These are phyloP conservation scores for Salvia splendens DNA, from an alignment of 257 asterid genomes.

Conservation along the genomic window DNA sequence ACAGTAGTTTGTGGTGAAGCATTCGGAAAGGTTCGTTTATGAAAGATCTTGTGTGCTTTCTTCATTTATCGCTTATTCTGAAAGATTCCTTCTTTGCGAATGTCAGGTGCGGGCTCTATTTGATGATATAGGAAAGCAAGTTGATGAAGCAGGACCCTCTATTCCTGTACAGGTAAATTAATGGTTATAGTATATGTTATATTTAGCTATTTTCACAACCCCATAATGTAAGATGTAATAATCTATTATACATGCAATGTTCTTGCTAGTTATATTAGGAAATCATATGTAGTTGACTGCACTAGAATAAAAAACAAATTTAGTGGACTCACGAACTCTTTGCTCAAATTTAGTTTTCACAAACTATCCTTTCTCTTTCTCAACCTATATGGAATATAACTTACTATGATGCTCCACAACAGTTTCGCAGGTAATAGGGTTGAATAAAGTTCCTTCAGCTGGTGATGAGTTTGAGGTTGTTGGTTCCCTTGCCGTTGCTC, in stretches of 20 bases:
- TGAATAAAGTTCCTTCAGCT: constrained; percentile 87
- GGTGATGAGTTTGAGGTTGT: constrained; percentile 97
- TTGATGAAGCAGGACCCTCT: constrained; percentile 87
- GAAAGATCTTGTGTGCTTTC: constrained; percentile 14
- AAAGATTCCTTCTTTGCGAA: constrained; percentile 32
- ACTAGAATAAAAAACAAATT: constrained; percentile 12
- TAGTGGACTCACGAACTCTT: neutral
- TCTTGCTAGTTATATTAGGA: neutral
- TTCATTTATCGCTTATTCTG: constrained; percentile 27
- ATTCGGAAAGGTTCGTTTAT: constrained; percentile 86
- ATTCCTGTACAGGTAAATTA: constrained; percentile 83
- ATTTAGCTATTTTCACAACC: neutral
- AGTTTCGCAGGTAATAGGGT: constrained; percentile 72
- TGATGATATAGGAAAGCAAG: constrained; percentile 80
- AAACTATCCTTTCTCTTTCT: neutral
- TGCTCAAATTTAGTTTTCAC: constrained; percentile 13
- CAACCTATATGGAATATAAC: neutral
- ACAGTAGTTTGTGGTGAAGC: constrained; percentile 90
- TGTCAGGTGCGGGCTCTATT: constrained; percentile 89
- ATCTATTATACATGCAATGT: neutral
- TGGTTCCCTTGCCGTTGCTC: constrained; percentile 79
- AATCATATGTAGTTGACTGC: constrained; percentile 9
- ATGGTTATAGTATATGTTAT: constrained; percentile 16
- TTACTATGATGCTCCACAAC: constrained; percentile 3
- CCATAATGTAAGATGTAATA: neutral